phyloP scores from a whole-genome alignment of 2,329 filamentous ascomycete species.

The Septoria linicola region DNA sequence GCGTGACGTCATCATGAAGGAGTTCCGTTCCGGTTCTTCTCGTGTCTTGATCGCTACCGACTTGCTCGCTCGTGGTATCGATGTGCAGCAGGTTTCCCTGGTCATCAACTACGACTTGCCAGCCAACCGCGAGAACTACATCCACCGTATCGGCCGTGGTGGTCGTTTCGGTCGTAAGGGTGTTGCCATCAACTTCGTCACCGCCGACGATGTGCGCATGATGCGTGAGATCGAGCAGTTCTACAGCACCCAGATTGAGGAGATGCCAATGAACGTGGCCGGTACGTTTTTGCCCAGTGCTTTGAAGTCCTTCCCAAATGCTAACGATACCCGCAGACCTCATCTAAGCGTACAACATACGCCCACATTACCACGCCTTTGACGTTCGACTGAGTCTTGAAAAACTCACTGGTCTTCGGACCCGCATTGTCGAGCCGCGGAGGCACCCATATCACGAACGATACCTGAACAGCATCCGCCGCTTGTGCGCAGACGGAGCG shows the following conservation, averaged over 20 bases:
- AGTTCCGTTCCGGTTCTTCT: slow-evolving; percentile 98
- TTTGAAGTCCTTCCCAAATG: slow-evolving; percentile 1
- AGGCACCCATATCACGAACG: slow-evolving; percentile 23
- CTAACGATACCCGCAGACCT: slow-evolving; percentile 45
- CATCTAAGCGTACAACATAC: slow-evolving; percentile 38
- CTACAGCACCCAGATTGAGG: slow-evolving; percentile 99
- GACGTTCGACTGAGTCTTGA: slow-evolving; percentile 29
- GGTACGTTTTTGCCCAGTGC: slow-evolving; percentile 47
- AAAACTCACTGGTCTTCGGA: slow-evolving; percentile 13
- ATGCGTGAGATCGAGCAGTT: slow-evolving; percentile 99
- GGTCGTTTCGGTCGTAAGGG: slow-evolving; percentile 99
- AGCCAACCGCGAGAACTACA: slow-evolving; percentile 99
- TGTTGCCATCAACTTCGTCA: slow-evolving; percentile 99
- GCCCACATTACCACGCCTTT: slow-evolving; percentile 21
- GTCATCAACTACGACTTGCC: slow-evolving; percentile 99
- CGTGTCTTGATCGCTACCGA: slow-evolving; percentile 99
- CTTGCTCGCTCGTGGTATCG: slow-evolving; percentile 97
- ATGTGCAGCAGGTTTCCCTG: slow-evolving; percentile 98
- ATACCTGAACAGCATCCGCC: slow-evolving; percentile 21
- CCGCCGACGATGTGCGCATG: slow-evolving; percentile 98
- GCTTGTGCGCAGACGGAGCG: slow-evolving; percentile 25
- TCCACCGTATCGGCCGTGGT: slow-evolving; percentile 98
- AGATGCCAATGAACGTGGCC: slow-evolving; percentile 96
- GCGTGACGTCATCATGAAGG: slow-evolving; percentile 99
- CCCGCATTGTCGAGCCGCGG: slow-evolving; percentile 19